These are phyloP conservation scores for Triangularia verruculosa DNA, from an alignment of 2,329 filamentous ascomycete genomes.

Conservation along the genomic window DNA sequence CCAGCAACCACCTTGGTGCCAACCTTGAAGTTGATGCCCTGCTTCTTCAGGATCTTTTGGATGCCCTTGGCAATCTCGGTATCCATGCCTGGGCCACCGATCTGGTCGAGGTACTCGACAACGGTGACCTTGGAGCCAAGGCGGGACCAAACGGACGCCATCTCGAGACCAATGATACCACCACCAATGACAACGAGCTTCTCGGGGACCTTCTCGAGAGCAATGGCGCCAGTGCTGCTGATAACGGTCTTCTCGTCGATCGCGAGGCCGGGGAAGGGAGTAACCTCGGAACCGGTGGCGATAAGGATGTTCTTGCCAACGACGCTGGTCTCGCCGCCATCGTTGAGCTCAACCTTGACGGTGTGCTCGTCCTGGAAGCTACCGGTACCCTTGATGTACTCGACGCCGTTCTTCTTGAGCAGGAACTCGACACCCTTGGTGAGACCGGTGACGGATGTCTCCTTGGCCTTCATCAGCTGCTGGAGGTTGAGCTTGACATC, in stretches of 20 bases:
- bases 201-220: constrained; percentile 86
- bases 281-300: constrained; percentile 91
- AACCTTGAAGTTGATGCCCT: constrained; percentile 97
- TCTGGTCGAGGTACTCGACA: constrained; percentile 93
- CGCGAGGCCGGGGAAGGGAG: constrained; percentile 91
- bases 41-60: constrained; percentile 92
- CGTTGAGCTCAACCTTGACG: constrained; percentile 82
- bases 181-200: constrained; percentile 97
- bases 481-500: constrained; percentile 94
- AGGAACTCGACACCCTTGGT: constrained; percentile 98
- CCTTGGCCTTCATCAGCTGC: constrained; percentile 99
- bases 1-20: constrained; percentile 91
- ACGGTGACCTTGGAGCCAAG: constrained; percentile 93
- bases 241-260: constrained; percentile 98
- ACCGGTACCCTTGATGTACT: constrained; percentile 93
- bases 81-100: constrained; percentile 98
- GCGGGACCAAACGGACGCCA: constrained; percentile 96
- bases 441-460: constrained; percentile 79
- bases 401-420: constrained; percentile 98
- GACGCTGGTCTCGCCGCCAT: constrained; percentile 85
- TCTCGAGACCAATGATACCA: constrained; percentile 97
- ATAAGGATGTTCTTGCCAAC: constrained; percentile 97
- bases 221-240: constrained; percentile 91
- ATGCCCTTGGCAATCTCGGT: constrained; percentile 83
- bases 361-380: constrained; percentile 87